Percentiles rank a stretch among this genome's conserved stretches.
Evolutionary conservation across 2,329 filamentous ascomycete genomes (phyloP).

Genomic region (Fusarium palustre): DNA sequence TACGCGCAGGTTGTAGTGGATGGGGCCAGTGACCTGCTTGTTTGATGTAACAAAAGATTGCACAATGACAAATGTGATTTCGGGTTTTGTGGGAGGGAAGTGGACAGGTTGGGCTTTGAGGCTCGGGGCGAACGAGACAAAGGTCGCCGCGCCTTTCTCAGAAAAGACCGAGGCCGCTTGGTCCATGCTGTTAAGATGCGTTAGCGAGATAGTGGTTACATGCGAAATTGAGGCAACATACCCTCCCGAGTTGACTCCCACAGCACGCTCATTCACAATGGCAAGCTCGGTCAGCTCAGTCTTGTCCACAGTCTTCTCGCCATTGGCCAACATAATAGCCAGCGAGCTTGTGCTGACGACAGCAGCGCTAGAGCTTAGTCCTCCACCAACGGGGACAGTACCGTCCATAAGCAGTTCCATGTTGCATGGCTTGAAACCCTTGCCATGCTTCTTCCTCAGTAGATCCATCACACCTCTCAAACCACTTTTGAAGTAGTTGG

Average conservation of each 20-base stretch:
- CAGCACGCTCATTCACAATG: conserved; percentile 91
- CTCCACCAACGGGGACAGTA: conserved; percentile 90
- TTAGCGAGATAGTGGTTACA: not conserved
- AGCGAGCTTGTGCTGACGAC: conserved; percentile 92
- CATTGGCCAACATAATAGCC: conserved; percentile 88
- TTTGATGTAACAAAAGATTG: conserved; percentile 95
- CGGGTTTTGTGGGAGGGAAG: conserved; percentile 83
- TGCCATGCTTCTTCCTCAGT: conserved; percentile 73
- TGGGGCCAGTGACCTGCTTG: conserved; percentile 92
- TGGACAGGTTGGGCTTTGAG: conserved; percentile 81
- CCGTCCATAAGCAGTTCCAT: conserved; percentile 94
- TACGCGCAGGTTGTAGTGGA: conserved; percentile 96
- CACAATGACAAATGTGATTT: conserved; percentile 91
- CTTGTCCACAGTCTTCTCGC: conserved; percentile 83
- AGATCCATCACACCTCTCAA: conserved; percentile 84
- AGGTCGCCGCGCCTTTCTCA: conserved; percentile 84
- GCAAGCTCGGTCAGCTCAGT: conserved; percentile 91
- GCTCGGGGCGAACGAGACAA: conserved; percentile 87
- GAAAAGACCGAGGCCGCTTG: conserved; percentile 97
- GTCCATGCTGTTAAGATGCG: conserved; percentile 78
- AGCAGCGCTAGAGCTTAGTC: conserved; percentile 92
- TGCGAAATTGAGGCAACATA: conserved; percentile 56
- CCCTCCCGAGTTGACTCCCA: conserved; percentile 97
- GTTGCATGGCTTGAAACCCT: conserved; percentile 71
- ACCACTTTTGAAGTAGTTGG: conserved; percentile 98